A percentile compares a stretch with the other conserved stretches of the same genome.
Evolutionary conservation across 1,284 basidiomycete species (phyloP).

Genomic region (Ceratobasidium sp.): DNA sequence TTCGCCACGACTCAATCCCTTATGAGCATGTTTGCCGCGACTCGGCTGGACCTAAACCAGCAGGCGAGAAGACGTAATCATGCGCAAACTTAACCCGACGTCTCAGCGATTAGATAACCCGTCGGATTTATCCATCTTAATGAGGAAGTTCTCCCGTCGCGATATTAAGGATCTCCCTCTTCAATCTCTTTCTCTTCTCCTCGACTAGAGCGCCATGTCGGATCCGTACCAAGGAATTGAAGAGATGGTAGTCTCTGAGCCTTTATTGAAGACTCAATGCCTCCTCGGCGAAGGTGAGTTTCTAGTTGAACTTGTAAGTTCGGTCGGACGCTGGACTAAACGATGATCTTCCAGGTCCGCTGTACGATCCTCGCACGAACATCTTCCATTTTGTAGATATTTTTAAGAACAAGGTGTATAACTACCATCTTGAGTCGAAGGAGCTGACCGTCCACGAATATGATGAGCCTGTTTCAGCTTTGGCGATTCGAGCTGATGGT

Average conservation of each 20-base stretch:
- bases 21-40: too few species aligned
- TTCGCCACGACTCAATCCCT: too few species aligned
- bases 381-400: constrained; percentile 78
- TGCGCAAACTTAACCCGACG: too few species aligned
- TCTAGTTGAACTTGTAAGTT: constrained; percentile 21
- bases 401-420: constrained; percentile 68
- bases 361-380: constrained; percentile 69
- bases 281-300: constrained; percentile 72
- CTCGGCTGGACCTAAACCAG: too few species aligned
- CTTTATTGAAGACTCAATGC: constrained; percentile 70
- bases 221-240: constrained; percentile 31
- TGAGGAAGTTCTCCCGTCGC: too few species aligned
- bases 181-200: background rate
- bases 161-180: background rate
- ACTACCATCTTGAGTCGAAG: constrained; percentile 62
- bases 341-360: constrained; percentile 62
- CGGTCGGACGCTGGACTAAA: background rate
- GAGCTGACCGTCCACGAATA: constrained; percentile 64
- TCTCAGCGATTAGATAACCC: too few species aligned
- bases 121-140: too few species aligned
- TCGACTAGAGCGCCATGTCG: constrained; percentile 29
- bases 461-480: constrained; percentile 67
- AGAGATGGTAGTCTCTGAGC: constrained; percentile 57
- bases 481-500: constrained; percentile 64
- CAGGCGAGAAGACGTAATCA: too few species aligned